Evolutionary conservation across 805 yeast genomes (phyloP), one percentile per base, ranked within the genome.

Genomic region (Kodamaea lidongshanica): DNA sequence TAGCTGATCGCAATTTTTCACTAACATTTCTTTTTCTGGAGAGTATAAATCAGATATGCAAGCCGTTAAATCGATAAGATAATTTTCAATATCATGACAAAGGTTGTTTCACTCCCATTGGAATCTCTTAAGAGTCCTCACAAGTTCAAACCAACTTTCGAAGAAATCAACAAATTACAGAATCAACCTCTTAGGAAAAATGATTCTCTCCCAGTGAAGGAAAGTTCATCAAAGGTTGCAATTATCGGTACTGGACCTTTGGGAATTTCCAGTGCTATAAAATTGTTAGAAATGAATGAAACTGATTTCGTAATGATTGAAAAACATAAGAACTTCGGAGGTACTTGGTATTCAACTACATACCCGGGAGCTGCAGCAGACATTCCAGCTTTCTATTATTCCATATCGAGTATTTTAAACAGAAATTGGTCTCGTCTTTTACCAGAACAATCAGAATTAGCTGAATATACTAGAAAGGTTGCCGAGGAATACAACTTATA

Each of bases 321-420:
- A 32, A 59, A 56, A 33, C 65, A 60, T 36, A 47, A 45, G 26
- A 41, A 56, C 25, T 56, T 58, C 40, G 67, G 68, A 12, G 67
- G 68, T 10, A 61, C 67, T 13, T 61, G 68, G 68, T 61, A 54
- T 42, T 65, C 66, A 15, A 61, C 61, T 35, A 56, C 66, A 3
- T 61, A 61, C 34, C 68, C 68, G 2, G 66, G 67, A 1, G 56
- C 65, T 40, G 65, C 66, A n/a, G 50, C 56, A 14, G 68, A 61
- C 43, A 59, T 61, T 27, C 67, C 67, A 6, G 66, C 66, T 2
- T 31, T 56, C 14, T 61, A 64, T 65, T 61, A 61, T 34, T 54
- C 60, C n/a, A 46, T 48, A 25, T 52, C 42, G 22, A 42, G 43
- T 21, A 64, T 54, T 34, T 46, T 58, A 34, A 59, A 52, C 31